Evolutionary conservation across 306 rosid species (phyloP).

Genomic region (Trifolium pratense): DNA sequence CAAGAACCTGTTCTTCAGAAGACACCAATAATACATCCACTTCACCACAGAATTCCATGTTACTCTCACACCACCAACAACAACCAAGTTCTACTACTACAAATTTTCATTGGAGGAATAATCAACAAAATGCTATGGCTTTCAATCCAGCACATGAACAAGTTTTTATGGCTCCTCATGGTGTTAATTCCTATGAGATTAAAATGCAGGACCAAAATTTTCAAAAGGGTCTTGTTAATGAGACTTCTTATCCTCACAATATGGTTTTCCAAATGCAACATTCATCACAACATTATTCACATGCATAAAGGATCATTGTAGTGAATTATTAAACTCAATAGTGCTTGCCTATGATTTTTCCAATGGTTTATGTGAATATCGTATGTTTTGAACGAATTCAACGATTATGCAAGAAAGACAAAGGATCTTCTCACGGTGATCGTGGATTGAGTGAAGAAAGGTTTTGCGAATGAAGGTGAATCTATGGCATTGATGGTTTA

Average conservation of each 20-base stretch:
- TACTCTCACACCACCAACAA: slow-evolving; percentile 46
- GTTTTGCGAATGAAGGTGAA: not conserved
- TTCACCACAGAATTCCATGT: slow-evolving; percentile 52
- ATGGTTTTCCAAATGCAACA: slow-evolving; percentile 76
- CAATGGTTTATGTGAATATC: slow-evolving; percentile 60
- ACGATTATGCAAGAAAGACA: not conserved
- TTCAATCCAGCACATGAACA: slow-evolving; percentile 56
- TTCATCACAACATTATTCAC: slow-evolving; percentile 56
- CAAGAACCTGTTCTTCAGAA: slow-evolving; percentile 47
- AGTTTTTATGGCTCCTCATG: slow-evolving; percentile 57
- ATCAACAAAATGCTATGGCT: slow-evolving; percentile 53
- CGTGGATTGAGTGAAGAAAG: not conserved
- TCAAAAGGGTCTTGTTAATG: slow-evolving; percentile 51
- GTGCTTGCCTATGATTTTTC: slow-evolving; percentile 35
- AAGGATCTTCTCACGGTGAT: not conserved
- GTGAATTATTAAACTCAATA: slow-evolving; percentile 37
- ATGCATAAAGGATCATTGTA: slow-evolving; percentile 45
- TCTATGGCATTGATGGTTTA: not conserved
- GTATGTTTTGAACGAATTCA: not conserved
- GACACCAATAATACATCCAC: slow-evolving; percentile 42
- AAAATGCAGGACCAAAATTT: slow-evolving; percentile 60
- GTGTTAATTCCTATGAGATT: slow-evolving; percentile 57
- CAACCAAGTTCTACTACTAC: slow-evolving; percentile 44
- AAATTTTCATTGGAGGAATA: slow-evolving; percentile 77
- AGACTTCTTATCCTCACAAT: slow-evolving; percentile 66